Base-by-base conservation (phyloP, 768 basidiomycete genomes). In the Phanerochaete carnosa region DNA sequence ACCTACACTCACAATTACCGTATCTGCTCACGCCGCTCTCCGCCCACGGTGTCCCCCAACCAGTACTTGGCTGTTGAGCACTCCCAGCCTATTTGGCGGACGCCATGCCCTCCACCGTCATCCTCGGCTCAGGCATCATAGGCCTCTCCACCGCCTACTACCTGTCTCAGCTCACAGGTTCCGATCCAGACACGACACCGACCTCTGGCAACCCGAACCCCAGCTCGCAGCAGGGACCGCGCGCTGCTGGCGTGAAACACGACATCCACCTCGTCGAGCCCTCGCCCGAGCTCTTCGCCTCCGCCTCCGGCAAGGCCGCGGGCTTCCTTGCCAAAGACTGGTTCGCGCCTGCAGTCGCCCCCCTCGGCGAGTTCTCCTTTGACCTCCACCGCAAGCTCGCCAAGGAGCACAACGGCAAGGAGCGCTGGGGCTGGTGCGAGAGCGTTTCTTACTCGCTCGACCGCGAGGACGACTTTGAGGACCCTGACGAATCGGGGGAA, bases 81-180 rank as follows among this genome's bases (percentile, higher is more conserved):
- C 39, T 43, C 11, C 8, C 11, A 19, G 11, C 39, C 39, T 19
- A 19, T 4, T 19, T 19, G 11, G 16, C 39, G 4, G 4, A 22
- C 51, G 45, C 29, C 56, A 71, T 71, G 71, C 71, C 68, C 11
- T 65, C 75, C 55, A 74, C 79, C 61, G 72, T 78, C 62, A 73
- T 82, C 62, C 68, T 82, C 63, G 81, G 81, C 50, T 73, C 70
- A 26, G 81, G 81, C 33, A 80, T 83, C 65, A 74, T 80, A 57
- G 80, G 80, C 30, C 71, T 77, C 57, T 74, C 74, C 26, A 77
- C 77, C 13, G 79, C 80, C 8, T 79, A 78, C 72, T 76, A 76
- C 66, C 69, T 74, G 45, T 70, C 74, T 29, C 25, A 54, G 26
- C 67, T 73, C 55, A 62, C 73, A 0, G 9, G 64, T 56, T 2